These are phyloP conservation scores for Chloroidium sp. DNA, from an alignment of 163 green algal species.

Conservation along the genomic window DNA sequence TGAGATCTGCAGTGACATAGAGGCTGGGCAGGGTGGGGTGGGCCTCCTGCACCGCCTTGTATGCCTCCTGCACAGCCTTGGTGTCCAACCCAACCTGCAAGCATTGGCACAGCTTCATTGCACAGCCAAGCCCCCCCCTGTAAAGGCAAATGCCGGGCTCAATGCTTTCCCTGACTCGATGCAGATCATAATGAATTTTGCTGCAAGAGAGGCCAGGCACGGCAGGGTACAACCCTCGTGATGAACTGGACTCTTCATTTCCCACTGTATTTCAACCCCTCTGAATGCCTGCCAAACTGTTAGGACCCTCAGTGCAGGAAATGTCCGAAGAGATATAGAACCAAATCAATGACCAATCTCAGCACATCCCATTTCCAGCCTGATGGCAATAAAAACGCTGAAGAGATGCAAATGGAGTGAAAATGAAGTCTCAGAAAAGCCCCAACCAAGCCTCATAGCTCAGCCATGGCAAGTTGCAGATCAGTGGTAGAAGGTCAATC, in stretches of 20 bases:
- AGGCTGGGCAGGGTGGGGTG: slow-evolving; percentile 47
- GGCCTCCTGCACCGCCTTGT: slow-evolving; percentile 39
- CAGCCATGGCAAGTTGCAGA: not conserved
- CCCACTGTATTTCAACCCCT: not conserved
- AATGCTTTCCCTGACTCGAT: not conserved
- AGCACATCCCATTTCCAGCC: no score
- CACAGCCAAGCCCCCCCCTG: slow-evolving; percentile 34
- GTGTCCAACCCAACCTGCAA: slow-evolving; percentile 37
- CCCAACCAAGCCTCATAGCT: not conserved
- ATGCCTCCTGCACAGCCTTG: slow-evolving; percentile 59
- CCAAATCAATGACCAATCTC: no score
- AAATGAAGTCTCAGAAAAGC: no score
- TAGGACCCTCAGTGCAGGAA: no score
- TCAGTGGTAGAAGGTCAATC: not conserved
- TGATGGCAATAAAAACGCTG: no score
- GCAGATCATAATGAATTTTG: no score
- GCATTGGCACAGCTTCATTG: no score
- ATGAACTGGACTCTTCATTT: not conserved
- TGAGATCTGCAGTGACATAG: slow-evolving; percentile 44
- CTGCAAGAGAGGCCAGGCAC: not conserved
- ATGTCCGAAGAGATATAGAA: no score
- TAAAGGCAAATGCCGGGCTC: not conserved
- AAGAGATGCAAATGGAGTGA: no score
- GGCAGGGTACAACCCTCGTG: not conserved
- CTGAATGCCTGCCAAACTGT: no score